Conservation (phyloP, 192 early-diverging fungal species). For the Glomus cerebriforme region DNA sequence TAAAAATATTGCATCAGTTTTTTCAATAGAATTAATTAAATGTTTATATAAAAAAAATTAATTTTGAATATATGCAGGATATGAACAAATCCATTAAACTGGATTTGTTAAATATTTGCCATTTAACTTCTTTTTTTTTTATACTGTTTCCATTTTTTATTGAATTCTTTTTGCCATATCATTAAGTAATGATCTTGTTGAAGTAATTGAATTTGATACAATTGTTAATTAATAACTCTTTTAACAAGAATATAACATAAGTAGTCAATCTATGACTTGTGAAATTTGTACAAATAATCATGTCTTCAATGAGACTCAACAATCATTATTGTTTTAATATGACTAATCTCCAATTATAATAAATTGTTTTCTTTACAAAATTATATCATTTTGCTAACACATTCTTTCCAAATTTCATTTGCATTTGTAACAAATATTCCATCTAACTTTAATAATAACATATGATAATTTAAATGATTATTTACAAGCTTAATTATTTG, state of each 20-base stretch:
- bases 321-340: too few relatives aligned
- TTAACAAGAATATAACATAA: not conserved
- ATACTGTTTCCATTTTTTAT: not conserved
- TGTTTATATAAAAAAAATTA: too few relatives aligned
- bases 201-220: not conserved
- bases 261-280: not conserved
- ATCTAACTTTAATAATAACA: not conserved
- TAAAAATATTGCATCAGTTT: too few relatives aligned
- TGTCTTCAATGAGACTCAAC: not conserved
- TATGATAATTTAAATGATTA: not conserved
- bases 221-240: not conserved
- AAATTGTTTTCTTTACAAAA: not conserved
- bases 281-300: not conserved
- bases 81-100: not conserved
- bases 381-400: too few relatives aligned
- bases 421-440: not conserved
- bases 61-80: too few relatives aligned
- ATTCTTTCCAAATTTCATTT: constrained; percentile 11
- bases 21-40: too few relatives aligned
- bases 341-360: not conserved
- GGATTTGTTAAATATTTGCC: not conserved
- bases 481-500: not conserved
- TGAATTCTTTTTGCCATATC: not conserved
- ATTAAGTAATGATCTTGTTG: not conserved
- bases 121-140: too few relatives aligned